Evolutionary conservation across 495 filamentous ascomycete species (phyloP).

Genomic region (Bathelium albidoporum): DNA sequence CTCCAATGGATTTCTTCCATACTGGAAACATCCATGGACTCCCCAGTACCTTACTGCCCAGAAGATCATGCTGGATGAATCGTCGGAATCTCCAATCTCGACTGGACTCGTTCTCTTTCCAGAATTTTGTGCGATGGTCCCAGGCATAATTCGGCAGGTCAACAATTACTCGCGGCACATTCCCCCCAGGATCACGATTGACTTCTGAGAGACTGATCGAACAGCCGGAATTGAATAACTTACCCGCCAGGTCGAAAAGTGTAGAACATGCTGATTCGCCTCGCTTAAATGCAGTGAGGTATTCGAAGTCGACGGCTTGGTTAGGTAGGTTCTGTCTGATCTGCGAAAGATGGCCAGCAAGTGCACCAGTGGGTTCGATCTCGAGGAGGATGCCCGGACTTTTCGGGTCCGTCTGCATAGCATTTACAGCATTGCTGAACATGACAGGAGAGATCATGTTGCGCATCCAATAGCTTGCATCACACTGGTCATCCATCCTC

Average conservation of each 20-base stretch:
- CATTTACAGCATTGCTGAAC: not conserved
- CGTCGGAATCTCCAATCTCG: constrained; percentile 37
- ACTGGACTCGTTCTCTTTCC: constrained; percentile 30
- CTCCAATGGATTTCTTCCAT: constrained; percentile 46
- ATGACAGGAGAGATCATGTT: constrained; percentile 10
- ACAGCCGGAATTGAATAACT: not conserved
- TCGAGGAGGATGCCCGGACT: constrained; percentile 9
- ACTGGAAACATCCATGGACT: constrained; percentile 38
- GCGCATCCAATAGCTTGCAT: constrained; percentile 12
- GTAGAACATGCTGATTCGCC: not conserved
- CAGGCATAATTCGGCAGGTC: constrained; percentile 6
- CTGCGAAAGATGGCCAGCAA: constrained; percentile 5
- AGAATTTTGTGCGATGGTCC: not conserved
- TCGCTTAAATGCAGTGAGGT: not conserved
- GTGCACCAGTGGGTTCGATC: constrained; percentile 11
- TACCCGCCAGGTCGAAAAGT: not conserved
- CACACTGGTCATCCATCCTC: not conserved
- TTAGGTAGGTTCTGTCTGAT: not conserved
- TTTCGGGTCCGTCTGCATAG: not conserved
- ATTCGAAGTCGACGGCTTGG: not conserved
- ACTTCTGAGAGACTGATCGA: not conserved
- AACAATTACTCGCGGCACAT: not conserved
- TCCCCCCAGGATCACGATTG: not conserved
- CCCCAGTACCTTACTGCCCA: constrained; percentile 41
- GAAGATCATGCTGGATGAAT: constrained; percentile 40